Conservation (phyloP, 1,139 yeast genomes). For the Blastobotrys persicus region DNA sequence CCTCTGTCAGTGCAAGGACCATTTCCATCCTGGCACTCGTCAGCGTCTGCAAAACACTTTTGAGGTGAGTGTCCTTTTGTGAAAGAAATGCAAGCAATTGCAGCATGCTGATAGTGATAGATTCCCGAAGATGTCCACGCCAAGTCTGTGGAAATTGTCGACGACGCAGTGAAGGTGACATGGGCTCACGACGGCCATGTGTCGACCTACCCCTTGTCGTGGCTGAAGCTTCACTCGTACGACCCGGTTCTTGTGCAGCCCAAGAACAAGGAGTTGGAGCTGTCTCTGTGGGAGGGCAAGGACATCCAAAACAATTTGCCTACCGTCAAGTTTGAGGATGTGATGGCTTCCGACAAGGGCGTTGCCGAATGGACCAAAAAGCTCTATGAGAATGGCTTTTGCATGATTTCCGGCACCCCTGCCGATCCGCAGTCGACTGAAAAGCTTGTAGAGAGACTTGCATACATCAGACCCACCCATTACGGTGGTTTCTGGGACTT, state of each 20-base stretch:
- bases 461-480: conserved; percentile 69
- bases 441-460: conserved; percentile 55
- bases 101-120: conserved; percentile 1
- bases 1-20: conserved; percentile 61
- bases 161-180: conserved; percentile 27
- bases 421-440: conserved; percentile 61
- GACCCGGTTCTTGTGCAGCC: conserved; percentile 49
- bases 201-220: conserved; percentile 47
- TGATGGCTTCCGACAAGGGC: conserved; percentile 49
- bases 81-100: background rate
- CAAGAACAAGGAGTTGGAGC: conserved; percentile 31
- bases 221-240: conserved; percentile 62
- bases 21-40: conserved; percentile 59
- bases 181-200: conserved; percentile 54
- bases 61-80: conserved; percentile 25
- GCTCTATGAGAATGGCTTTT: conserved; percentile 61
- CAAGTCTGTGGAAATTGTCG: conserved; percentile 22
- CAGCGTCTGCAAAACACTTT: conserved; percentile 65
- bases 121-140: conserved; percentile 52
- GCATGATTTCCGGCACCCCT: conserved; percentile 63
- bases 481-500: conserved; percentile 84
- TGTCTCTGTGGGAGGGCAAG: conserved; percentile 50
- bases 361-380: conserved; percentile 60
- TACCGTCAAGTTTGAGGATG: conserved; percentile 47
- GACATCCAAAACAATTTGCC: conserved; percentile 49